Percentiles rank a stretch among this genome's conserved stretches.
Evolutionary conservation across 495 filamentous ascomycete species (phyloP).

Genomic region (Hypoxylon perforatum): DNA sequence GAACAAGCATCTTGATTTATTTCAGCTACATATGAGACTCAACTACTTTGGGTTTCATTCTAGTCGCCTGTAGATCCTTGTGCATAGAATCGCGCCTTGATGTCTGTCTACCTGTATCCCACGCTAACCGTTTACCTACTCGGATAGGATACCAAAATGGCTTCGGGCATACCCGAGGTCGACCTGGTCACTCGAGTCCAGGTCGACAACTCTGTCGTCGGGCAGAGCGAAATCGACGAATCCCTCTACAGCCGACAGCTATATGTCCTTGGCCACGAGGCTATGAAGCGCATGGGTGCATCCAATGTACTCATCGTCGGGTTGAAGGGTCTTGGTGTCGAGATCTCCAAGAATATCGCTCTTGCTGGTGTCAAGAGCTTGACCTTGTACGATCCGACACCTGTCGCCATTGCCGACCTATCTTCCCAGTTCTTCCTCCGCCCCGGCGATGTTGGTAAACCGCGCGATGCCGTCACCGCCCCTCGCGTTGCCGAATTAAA

Average conservation of each 20-base stretch:
- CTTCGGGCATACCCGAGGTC: constrained; percentile 57
- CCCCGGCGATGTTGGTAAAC: constrained; percentile 88
- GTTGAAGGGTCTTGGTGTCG: constrained; percentile 92
- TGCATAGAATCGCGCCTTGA: not conserved
- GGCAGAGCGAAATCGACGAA: constrained; percentile 85
- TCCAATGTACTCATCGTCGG: constrained; percentile 95
- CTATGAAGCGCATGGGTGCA: constrained; percentile 98
- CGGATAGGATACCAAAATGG: constrained; percentile 52
- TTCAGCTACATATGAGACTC: too few species aligned
- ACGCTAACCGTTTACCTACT: constrained; percentile 24
- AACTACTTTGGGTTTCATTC: constrained; percentile 2
- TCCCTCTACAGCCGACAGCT: constrained; percentile 97
- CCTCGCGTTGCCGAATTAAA: constrained; percentile 95
- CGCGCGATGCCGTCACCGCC: constrained; percentile 84
- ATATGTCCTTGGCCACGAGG: constrained; percentile 97
- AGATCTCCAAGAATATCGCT: constrained; percentile 99
- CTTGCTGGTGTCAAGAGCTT: constrained; percentile 89
- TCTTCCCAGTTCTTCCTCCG: constrained; percentile 97
- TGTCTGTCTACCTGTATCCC: not conserved
- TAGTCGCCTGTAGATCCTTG: not conserved
- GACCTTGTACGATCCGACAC: constrained; percentile 87
- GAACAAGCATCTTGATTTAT: not conserved
- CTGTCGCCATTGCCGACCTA: constrained; percentile 83
- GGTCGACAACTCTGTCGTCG: constrained; percentile 72
- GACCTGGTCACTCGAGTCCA: constrained; percentile 83